Base-by-base conservation (phyloP, 805 yeast species). In the Torulaspora franciscae region DNA sequence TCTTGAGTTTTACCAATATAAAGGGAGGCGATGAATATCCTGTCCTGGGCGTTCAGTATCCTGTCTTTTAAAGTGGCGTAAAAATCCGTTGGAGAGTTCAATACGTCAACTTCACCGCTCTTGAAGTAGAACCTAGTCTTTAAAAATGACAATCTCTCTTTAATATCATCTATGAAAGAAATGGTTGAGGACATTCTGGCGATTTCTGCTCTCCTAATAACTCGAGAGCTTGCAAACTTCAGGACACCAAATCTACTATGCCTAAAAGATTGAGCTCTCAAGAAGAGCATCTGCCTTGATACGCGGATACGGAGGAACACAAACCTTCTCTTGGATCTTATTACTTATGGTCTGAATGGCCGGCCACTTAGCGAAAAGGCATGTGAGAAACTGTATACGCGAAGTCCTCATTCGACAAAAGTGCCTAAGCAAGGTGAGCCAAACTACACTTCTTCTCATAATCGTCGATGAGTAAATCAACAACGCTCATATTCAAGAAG, bases 1-100 rank as follows among this genome's bases (percentile, higher is more conserved):
- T 75, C 67, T 62, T 93, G 95, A 1, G 79, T 64, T 54, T 82
- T 85, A 2, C 99, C 99, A 37, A 93, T 72, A 61, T 93, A 93
- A 32, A 93, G 70, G 1, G 96, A 83, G 4, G 96, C 83, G 29
- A 93, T 72, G 57, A 89, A 93, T 7, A 93, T 73, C 34, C 95
- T 72, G 5, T 65, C 49, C 43, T 83, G 65, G 1, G 98, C 91
- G 0, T 57, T 40, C 2, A 64, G 50, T 14, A 91, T 90, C 55
- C 83, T 85, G 2, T 55, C 37, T 56, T 80, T 85, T 41, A 93
- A 67, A 2, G 75, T 66, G 2, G 68, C 50, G 64, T 93, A 91
- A 59, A 93, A 93, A n/a, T 74, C 79, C 1, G 59, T 68, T 0
- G 99, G 99, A 43, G 74, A 72, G 17, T 70, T 68, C 26, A 90